These are phyloP conservation scores for Hypoxylon sp. DNA, from an alignment of 2,329 filamentous ascomycete genomes.

Conservation along the genomic window DNA sequence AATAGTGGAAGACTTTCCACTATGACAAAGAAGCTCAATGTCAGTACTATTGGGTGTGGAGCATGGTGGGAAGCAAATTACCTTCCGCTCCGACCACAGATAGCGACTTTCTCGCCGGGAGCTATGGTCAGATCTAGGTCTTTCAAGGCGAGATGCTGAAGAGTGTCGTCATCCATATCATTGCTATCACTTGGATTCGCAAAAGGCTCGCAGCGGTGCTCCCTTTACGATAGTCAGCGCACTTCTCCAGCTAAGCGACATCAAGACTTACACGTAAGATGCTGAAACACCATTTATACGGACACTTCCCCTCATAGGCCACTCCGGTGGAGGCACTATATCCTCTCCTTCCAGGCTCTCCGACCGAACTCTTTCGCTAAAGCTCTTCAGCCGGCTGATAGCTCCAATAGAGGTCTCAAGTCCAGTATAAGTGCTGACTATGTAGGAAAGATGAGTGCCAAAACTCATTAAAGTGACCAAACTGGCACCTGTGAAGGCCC, in stretches of 20 bases:
- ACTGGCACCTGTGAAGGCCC: constrained; percentile 46
- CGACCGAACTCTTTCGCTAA: constrained; percentile 41
- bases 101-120: constrained; percentile 51
- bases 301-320: constrained; percentile 47
- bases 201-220: not conserved
- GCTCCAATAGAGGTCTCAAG: constrained; percentile 53
- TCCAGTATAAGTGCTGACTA: constrained; percentile 48
- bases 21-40: not conserved
- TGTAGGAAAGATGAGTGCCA: constrained; percentile 45
- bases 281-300: constrained; percentile 46
- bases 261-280: constrained; percentile 41
- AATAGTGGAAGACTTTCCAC: constrained; percentile 57
- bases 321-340: constrained; percentile 43
- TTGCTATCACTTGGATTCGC: not conserved
- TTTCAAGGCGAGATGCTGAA: constrained; percentile 45
- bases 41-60: not conserved
- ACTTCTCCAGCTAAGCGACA: not conserved
- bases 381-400: constrained; percentile 47
- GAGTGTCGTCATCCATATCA: constrained; percentile 1
- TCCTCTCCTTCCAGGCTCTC: constrained; percentile 46
- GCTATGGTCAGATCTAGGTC: constrained; percentile 48
- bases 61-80: not conserved
- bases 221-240: constrained; percentile 6
- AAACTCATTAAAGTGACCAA: constrained; percentile 52
- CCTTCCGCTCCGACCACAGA: constrained; percentile 53